phyloP scores from a whole-genome alignment of 495 filamentous ascomycete species.

The Chaetomium cochliodes region DNA sequence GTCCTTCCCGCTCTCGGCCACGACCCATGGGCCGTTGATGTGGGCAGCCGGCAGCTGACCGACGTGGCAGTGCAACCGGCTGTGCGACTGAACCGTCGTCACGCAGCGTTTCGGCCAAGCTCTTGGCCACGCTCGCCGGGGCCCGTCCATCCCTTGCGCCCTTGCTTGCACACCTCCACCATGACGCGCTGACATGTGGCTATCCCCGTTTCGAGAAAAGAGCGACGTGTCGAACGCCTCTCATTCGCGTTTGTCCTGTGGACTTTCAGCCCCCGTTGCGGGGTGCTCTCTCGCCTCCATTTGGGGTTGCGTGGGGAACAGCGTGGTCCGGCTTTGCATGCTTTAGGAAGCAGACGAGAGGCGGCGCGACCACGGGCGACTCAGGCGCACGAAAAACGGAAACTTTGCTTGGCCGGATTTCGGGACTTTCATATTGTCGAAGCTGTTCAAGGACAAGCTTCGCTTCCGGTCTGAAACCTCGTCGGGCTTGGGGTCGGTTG shows the following conservation, averaged over 20 bases:
- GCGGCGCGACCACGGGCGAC: constrained; percentile 29
- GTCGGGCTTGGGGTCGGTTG: constrained; percentile 6
- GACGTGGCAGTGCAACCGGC: constrained; percentile 21
- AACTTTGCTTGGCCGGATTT: constrained; percentile 19
- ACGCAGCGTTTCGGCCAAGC: constrained; percentile 20
- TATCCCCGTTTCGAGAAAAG: not conserved
- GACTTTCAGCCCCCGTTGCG: not conserved
- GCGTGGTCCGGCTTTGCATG: not conserved
- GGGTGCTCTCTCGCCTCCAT: not conserved
- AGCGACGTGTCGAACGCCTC: not conserved
- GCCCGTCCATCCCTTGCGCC: constrained; percentile 7
- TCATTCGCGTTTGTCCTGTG: not conserved
- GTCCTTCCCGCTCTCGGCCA: constrained; percentile 15
- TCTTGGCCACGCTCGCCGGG: constrained; percentile 10
- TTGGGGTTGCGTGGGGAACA: not conserved
- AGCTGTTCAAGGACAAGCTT: constrained; percentile 26
- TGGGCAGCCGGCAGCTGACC: constrained; percentile 1
- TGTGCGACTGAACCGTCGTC: constrained; percentile 7
- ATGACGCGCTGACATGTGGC: constrained; percentile 12
- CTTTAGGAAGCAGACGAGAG: constrained; percentile 16
- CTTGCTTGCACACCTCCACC: not conserved
- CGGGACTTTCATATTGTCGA: constrained; percentile 27
- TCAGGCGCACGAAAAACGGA: constrained; percentile 25
- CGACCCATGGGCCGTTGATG: not conserved
- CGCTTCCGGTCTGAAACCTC: constrained; percentile 19